These are phyloP conservation scores for Astraeus odoratus DNA, from an alignment of 768 basidiomycete genomes.

Conservation along the genomic window DNA sequence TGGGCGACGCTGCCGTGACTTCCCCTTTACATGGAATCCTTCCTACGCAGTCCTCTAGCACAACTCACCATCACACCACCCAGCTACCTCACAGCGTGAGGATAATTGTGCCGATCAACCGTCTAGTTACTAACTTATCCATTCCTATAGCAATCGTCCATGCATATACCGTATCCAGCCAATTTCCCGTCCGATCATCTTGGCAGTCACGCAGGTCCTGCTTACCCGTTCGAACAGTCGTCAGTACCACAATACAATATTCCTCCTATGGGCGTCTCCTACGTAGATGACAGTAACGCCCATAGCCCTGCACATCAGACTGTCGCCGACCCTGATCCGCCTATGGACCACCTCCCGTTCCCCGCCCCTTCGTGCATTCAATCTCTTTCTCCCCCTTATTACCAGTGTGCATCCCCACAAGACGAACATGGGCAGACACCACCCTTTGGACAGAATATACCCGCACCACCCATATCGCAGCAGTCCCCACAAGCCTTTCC, in stretches of 20 bases:
- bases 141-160: background rate
- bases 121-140: background rate
- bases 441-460: constrained; percentile 1
- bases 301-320: background rate
- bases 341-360: constrained; percentile 27
- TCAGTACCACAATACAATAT: background rate
- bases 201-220: too few relatives aligned
- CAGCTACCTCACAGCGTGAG: background rate
- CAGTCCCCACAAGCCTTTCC: background rate
- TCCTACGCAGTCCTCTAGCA: background rate
- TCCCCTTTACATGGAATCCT: background rate
- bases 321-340: constrained; percentile 12
- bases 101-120: background rate
- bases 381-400: constrained; percentile 14
- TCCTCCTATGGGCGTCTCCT: background rate
- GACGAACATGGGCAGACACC: constrained; percentile 10
- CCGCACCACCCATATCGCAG: background rate
- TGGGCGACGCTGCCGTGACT: constrained; percentile 13
- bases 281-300: background rate
- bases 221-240: background rate
- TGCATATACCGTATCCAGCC: background rate
- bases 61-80: background rate
- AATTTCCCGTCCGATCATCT: background rate
- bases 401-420: constrained; percentile 11
- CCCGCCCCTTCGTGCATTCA: constrained; percentile 19